Conservation (phyloP, 2,329 filamentous ascomycete species). For the Esteya vermicola region DNA sequence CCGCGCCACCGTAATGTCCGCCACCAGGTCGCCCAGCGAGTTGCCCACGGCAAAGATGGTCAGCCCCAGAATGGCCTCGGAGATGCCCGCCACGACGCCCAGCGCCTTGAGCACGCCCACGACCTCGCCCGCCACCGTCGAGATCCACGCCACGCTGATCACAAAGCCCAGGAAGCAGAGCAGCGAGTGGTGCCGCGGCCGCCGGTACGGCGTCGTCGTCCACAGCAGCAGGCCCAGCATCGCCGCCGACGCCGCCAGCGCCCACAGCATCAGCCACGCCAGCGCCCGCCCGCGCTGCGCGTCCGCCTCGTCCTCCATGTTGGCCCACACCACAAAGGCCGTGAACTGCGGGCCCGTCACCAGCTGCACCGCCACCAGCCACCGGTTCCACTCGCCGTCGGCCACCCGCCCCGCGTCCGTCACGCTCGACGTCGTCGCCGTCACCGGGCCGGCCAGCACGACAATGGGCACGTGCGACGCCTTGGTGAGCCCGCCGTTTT, state of each 20-base stretch:
- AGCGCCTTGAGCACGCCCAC: constrained; percentile 88
- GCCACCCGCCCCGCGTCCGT: constrained; percentile 11
- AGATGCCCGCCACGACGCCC: constrained; percentile 83
- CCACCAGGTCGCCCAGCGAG: constrained; percentile 83
- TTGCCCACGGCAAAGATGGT: constrained; percentile 97
- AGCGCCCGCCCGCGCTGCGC: constrained; percentile 37
- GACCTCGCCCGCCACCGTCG: constrained; percentile 87
- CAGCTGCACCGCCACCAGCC: constrained; percentile 74
- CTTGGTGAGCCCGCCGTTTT: neutral
- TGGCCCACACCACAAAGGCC: constrained; percentile 60
- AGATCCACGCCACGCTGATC: constrained; percentile 92
- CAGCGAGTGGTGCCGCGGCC: constrained; percentile 60
- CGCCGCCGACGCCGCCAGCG: constrained; percentile 54
- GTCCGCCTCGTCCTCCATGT: constrained; percentile 40
- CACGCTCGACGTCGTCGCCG: constrained; percentile 3
- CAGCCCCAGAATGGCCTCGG: constrained; percentile 83
- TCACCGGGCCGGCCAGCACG: neutral
- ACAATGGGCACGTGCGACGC: too few relatives aligned
- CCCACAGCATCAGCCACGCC: constrained; percentile 42
- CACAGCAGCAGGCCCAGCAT: constrained; percentile 52
- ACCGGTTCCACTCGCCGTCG: constrained; percentile 59
- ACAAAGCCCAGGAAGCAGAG: constrained; percentile 83
- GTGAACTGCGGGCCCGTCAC: constrained; percentile 81
- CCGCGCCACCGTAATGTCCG: constrained; percentile 84
- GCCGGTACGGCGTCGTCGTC: constrained; percentile 51